These are phyloP conservation scores for Leccinum uliginosum DNA, from an alignment of 768 basidiomycete species.

Conservation along the genomic window DNA sequence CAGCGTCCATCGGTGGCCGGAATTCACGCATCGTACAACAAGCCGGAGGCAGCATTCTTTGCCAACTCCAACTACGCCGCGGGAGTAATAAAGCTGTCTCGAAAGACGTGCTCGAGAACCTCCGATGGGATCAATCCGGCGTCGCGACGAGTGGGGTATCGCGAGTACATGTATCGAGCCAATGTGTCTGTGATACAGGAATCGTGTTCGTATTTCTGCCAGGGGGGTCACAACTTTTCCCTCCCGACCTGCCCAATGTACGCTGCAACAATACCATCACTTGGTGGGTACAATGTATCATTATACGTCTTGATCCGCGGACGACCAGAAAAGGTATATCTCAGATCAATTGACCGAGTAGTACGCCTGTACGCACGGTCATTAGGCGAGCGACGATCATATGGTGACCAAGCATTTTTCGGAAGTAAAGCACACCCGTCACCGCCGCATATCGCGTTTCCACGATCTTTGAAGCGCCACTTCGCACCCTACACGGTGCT, in stretches of 20 bases:
- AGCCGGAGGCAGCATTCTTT: slow-evolving; percentile 14
- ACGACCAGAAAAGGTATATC: slow-evolving; percentile 20
- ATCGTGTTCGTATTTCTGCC: slow-evolving; percentile 3
- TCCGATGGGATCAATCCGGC: slow-evolving; percentile 10
- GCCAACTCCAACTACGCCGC: slow-evolving; percentile 22
- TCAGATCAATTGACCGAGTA: slow-evolving; percentile 13
- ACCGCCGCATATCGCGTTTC: slow-evolving; percentile 3
- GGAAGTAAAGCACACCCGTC: neutral
- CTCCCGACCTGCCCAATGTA: neutral
- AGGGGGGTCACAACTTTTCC: slow-evolving; percentile 1
- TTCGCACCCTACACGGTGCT: neutral
- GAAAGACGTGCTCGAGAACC: slow-evolving; percentile 6
- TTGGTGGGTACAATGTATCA: neutral
- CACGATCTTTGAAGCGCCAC: slow-evolving; percentile 5
- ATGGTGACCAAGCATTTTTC: neutral
- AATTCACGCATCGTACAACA: slow-evolving; percentile 14
- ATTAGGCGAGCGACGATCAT: slow-evolving; percentile 25
- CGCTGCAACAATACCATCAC: slow-evolving; percentile 1
- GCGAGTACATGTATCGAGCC: neutral
- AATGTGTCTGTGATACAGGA: neutral
- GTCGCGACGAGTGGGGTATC: neutral
- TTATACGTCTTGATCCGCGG: slow-evolving; percentile 23
- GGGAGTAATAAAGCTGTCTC: slow-evolving; percentile 21
- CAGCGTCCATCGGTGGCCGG: slow-evolving; percentile 14
- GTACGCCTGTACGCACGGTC: slow-evolving; percentile 8